Evolutionary conservation across 176 grass and related monocot species (phyloP).

Genomic region (Carex myosuroides): DNA sequence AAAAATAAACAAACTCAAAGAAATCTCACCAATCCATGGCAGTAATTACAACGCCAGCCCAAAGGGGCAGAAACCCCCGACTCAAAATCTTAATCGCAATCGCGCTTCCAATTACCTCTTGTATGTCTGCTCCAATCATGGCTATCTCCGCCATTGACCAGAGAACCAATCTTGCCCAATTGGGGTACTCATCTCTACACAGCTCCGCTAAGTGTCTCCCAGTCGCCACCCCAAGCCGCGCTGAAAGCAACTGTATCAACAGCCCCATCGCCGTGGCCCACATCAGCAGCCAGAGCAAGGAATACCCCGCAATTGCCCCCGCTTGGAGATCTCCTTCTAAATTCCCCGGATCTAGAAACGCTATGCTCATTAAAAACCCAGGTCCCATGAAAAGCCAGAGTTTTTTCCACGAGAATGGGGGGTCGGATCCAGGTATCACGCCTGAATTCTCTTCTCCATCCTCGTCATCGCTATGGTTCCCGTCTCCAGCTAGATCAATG

Average conservation of each 20-base stretch:
- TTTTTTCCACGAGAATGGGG: slow-evolving; percentile 89
- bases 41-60: slow-evolving; percentile 90
- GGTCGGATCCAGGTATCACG: neutral
- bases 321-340: slow-evolving; percentile 95
- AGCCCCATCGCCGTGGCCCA: slow-evolving; percentile 94
- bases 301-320: slow-evolving; percentile 72
- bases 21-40: slow-evolving; percentile 73
- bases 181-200: slow-evolving; percentile 92
- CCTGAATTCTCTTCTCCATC: slow-evolving; percentile 5
- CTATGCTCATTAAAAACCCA: slow-evolving; percentile 96
- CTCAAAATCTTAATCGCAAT: slow-evolving; percentile 98
- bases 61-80: slow-evolving; percentile 69
- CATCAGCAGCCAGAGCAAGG: slow-evolving; percentile 82
- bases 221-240: slow-evolving; percentile 70
- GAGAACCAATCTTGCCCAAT: slow-evolving; percentile 60
- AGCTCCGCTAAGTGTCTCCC: slow-evolving; percentile 88
- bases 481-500: slow-evolving; percentile 37
- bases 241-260: slow-evolving; percentile 88
- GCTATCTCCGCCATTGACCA: slow-evolving; percentile 97
- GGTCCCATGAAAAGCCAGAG: slow-evolving; percentile 92
- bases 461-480: slow-evolving; percentile 1
- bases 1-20: neutral
- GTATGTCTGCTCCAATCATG: slow-evolving; percentile 85
- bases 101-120: slow-evolving; percentile 95
- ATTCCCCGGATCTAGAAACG: slow-evolving; percentile 97